Evolutionary conservation across 1,139 yeast species (phyloP).

Genomic region (Yamadazyma atlantica): DNA sequence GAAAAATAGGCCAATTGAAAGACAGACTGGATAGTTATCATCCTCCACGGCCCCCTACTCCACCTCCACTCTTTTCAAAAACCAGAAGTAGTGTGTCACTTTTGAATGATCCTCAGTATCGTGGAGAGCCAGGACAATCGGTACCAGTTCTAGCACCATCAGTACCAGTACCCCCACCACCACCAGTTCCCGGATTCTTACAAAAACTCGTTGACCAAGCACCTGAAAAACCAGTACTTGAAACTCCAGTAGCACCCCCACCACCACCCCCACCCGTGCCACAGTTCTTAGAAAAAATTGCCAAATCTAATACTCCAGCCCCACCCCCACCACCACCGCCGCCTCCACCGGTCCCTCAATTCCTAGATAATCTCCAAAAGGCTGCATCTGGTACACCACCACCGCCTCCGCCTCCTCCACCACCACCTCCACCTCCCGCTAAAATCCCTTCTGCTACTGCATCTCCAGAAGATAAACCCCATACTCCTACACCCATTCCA

Average conservation of each 20-base stretch:
- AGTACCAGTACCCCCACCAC: constrained; percentile 28
- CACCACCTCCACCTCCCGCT: constrained; percentile 25
- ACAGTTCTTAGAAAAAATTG: constrained; percentile 1
- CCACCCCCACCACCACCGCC: constrained; percentile 39
- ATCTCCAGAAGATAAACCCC: not conserved
- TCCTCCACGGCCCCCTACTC: constrained; percentile 20
- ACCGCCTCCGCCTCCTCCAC: constrained; percentile 18
- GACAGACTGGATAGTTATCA: constrained; percentile 6
- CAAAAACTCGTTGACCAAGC: constrained; percentile 3
- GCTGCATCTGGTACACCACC: constrained; percentile 16
- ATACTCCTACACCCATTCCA: constrained; percentile 6
- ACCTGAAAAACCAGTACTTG: constrained; percentile 8
- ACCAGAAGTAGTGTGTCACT: not conserved
- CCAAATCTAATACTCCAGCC: not conserved
- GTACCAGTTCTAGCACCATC: constrained; percentile 15
- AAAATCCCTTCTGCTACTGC: constrained; percentile 7
- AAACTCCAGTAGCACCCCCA: constrained; percentile 18
- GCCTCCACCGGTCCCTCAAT: constrained; percentile 20
- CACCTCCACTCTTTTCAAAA: constrained; percentile 15
- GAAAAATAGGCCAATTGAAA: constrained; percentile 5
- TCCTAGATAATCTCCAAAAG: not conserved
- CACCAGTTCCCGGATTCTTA: constrained; percentile 20
- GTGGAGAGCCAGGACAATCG: not conserved
- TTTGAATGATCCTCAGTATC: not conserved
- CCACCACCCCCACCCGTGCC: constrained; percentile 21